Percentiles rank a stretch among this genome's conserved stretches.
Evolutionary conservation across 169 alveolate species (phyloP).

Genomic region (Pseudocohnilembus persalinus): DNA sequence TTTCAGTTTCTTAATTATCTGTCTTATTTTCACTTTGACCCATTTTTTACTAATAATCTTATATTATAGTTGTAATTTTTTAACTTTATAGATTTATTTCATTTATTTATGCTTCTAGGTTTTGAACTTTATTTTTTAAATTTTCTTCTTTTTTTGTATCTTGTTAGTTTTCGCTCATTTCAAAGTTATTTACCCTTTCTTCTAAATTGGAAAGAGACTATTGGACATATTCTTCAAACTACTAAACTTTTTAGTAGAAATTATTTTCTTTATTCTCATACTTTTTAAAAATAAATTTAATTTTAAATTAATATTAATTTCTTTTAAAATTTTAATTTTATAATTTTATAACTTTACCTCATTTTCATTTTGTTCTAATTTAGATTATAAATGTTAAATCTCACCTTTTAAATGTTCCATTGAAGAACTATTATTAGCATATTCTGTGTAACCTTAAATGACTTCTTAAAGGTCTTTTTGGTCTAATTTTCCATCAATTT

Average conservation of each 20-base stretch:
- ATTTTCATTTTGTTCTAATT: no score
- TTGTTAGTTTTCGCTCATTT: neutral
- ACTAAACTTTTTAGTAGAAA: neutral
- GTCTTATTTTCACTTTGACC: neutral
- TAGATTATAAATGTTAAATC: neutral
- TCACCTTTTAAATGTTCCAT: neutral
- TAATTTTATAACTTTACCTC: neutral
- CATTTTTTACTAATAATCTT: no score
- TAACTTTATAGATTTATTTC: neutral
- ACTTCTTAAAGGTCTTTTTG: neutral
- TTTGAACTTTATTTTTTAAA: neutral
- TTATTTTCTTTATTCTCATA: neutral
- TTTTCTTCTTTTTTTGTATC: neutral
- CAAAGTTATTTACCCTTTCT: neutral
- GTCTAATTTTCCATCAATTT: neutral
- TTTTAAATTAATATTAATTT: no score
- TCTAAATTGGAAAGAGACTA: neutral
- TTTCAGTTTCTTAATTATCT: neutral
- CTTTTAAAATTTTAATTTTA: no score
- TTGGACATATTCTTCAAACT: neutral
- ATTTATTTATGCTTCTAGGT: neutral
- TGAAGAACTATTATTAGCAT: neutral
- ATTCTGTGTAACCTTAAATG: neutral
- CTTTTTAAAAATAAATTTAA: neutral
- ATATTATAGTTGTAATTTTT: no score